phyloP scores from a whole-genome alignment of 768 basidiomycete genomes.

The Kwoniella dejecticola region DNA sequence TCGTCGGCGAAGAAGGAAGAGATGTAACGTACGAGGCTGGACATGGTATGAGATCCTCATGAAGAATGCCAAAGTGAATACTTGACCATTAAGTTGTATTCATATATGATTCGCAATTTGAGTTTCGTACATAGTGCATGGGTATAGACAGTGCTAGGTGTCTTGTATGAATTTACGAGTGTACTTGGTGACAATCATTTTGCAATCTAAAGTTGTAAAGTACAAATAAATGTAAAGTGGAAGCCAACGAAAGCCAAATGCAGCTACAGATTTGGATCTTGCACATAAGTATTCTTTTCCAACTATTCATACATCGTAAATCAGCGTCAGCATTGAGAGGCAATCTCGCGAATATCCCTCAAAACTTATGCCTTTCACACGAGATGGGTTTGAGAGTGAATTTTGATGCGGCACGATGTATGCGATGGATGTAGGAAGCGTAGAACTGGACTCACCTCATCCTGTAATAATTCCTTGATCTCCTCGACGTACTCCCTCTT shows the following conservation, averaged over 20 bases:
- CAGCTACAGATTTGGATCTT: constrained; percentile 34
- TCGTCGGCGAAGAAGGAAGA: background rate
- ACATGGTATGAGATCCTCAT: no score
- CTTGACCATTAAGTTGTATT: no score
- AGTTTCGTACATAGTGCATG: background rate
- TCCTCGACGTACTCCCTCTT: constrained; percentile 41
- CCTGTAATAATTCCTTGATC: constrained; percentile 44
- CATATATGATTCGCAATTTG: no score
- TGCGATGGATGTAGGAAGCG: background rate
- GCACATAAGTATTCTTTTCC: constrained; percentile 50
- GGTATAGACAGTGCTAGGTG: constrained; percentile 2
- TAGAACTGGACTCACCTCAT: constrained; percentile 33
- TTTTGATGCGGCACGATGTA: no score
- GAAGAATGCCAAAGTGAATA: no score
- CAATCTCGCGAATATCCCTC: no score
- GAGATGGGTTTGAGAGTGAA: no score
- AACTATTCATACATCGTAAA: constrained; percentile 23
- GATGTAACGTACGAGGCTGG: background rate
- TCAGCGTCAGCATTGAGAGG: constrained; percentile 3
- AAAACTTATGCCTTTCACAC: no score
- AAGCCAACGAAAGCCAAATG: background rate
- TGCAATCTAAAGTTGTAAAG: no score
- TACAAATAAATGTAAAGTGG: no score
- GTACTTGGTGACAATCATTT: background rate
- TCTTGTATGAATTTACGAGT: background rate